A percentile compares a stretch with the other conserved stretches of the same genome.
These are phyloP conservation scores for Citrullus mucosospermus DNA, from an alignment of 306 rosid genomes.

Conservation along the genomic window DNA sequence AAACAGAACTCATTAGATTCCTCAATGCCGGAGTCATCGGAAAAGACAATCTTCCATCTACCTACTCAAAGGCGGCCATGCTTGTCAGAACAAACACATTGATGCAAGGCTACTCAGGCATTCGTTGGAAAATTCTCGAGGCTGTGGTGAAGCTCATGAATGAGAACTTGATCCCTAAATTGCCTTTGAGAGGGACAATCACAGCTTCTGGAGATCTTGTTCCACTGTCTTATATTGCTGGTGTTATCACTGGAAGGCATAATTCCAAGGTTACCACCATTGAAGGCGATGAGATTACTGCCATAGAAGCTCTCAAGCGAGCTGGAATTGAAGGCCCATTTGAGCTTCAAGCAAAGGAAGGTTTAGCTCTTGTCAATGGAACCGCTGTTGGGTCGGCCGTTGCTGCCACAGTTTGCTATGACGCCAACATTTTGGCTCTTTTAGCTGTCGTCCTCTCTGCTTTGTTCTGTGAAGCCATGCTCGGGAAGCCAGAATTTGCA, in stretches of 20 bases:
- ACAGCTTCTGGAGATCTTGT: conserved; percentile 33
- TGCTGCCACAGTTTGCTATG: conserved; percentile 24
- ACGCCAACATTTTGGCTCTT: conserved; percentile 18
- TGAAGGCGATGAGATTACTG: conserved; percentile 13
- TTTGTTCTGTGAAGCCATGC: conserved; percentile 24
- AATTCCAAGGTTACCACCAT: conserved; percentile 18
- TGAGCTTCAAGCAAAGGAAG: conserved; percentile 29
- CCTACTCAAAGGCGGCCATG: conserved; percentile 23
- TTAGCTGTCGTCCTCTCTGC: conserved; percentile 18
- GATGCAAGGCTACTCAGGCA: conserved; percentile 30
- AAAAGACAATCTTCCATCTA: conserved; percentile 12
- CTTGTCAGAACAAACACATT: conserved; percentile 23
- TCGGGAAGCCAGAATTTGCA: conserved; percentile 21
- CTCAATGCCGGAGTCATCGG: conserved; percentile 26
- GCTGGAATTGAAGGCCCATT: conserved; percentile 20
- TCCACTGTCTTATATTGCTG: conserved; percentile 28
- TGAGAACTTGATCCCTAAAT: conserved; percentile 19
- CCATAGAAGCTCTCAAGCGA: conserved; percentile 18
- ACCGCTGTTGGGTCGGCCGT: conserved; percentile 23
- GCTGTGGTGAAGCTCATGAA: conserved; percentile 23
- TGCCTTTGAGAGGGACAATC: conserved; percentile 25
- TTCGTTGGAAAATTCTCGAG: conserved; percentile 21
- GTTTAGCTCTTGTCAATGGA: conserved; percentile 27
- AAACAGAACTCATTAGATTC: conserved; percentile 26
- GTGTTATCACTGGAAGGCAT: conserved; percentile 19